phyloP scores from a whole-genome alignment of 2,329 filamentous ascomycete genomes.

The Penicillium sp. region DNA sequence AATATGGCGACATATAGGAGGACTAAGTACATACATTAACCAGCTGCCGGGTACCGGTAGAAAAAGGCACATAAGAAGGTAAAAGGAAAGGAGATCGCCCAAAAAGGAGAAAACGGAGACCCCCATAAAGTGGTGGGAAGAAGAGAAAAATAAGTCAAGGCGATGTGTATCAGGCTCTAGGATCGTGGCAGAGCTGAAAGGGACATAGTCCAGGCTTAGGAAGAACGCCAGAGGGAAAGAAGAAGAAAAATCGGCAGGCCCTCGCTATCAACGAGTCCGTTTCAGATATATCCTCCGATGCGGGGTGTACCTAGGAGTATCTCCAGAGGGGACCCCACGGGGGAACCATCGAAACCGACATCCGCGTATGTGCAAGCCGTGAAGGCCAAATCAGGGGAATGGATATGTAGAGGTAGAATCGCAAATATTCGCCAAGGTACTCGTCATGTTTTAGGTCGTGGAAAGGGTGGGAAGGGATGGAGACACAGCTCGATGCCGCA shows the following conservation, averaged over 20 bases:
- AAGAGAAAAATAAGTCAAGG: slow-evolving; percentile 21
- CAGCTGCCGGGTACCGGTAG: slow-evolving; percentile 32
- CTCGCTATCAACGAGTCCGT: slow-evolving; percentile 34
- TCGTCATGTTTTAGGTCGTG: slow-evolving; percentile 36
- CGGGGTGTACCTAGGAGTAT: neutral
- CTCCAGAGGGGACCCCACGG: slow-evolving; percentile 2
- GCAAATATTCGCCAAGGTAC: slow-evolving; percentile 30
- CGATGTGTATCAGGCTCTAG: slow-evolving; percentile 40
- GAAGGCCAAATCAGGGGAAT: slow-evolving; percentile 20
- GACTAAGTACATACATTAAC: slow-evolving; percentile 44
- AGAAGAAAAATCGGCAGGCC: slow-evolving; percentile 27
- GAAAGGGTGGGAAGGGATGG: slow-evolving; percentile 27
- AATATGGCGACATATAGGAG: slow-evolving; percentile 19
- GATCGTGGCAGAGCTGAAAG: slow-evolving; percentile 42
- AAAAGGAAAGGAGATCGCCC: slow-evolving; percentile 9
- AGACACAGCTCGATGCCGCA: neutral
- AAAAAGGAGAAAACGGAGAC: slow-evolving; percentile 17
- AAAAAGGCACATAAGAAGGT: slow-evolving; percentile 28
- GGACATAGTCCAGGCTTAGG: slow-evolving; percentile 30
- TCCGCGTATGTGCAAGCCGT: slow-evolving; percentile 37
- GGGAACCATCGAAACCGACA: slow-evolving; percentile 15
- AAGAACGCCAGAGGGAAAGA: slow-evolving; percentile 31
- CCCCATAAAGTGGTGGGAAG: slow-evolving; percentile 21
- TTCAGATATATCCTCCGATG: slow-evolving; percentile 13
- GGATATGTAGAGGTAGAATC: slow-evolving; percentile 26